These are phyloP conservation scores for Melocanna baccifera DNA, from an alignment of 176 grass and related monocot species.

Conservation along the genomic window DNA sequence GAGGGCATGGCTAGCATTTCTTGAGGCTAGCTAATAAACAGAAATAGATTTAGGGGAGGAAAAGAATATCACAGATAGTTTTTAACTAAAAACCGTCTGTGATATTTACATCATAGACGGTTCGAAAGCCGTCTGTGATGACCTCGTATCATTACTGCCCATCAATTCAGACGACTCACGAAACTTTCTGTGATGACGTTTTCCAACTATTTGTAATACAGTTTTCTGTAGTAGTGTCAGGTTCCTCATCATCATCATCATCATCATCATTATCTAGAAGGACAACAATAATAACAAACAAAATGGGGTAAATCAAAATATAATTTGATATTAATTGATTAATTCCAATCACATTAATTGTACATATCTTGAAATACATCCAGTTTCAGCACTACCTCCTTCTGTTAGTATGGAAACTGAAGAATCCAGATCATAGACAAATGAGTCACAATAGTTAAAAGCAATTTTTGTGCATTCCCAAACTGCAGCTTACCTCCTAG, in stretches of 20 bases:
- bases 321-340: not conserved
- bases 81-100: too few species aligned
- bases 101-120: too few species aligned
- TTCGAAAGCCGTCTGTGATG: too few species aligned
- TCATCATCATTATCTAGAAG: constrained; percentile 65
- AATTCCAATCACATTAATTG: not conserved
- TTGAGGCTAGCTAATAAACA: too few species aligned
- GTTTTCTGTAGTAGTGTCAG: too few species aligned
- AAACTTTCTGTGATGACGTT: too few species aligned
- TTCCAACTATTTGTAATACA: too few species aligned
- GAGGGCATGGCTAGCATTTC: too few species aligned
- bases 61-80: too few species aligned
- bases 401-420: not conserved
- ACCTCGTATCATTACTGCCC: too few species aligned
- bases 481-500: not conserved
- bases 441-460: not conserved
- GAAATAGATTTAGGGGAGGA: too few species aligned
- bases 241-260: constrained; percentile 70
- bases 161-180: too few species aligned
- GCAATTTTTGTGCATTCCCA: not conserved
- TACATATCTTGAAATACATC: not conserved
- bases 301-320: not conserved
- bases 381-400: not conserved
- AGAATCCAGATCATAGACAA: not conserved
- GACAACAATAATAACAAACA: not conserved